Base-by-base conservation (phyloP, 2,329 filamentous ascomycete species). In the Neobulgaria alba region DNA sequence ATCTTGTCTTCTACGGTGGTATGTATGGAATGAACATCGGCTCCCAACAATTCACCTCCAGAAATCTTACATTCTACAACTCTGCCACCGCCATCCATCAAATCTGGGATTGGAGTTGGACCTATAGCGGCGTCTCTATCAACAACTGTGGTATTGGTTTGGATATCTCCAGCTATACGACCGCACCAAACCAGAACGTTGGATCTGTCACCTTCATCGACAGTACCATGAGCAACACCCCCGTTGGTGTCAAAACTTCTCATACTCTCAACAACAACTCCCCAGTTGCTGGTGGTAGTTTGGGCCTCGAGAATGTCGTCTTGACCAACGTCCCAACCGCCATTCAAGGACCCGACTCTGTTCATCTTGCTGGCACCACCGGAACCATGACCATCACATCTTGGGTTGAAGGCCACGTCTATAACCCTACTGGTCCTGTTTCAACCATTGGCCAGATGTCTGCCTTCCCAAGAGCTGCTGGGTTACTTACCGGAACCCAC, bases 281-380 rank as follows among this genome's bases (percentile, higher is more conserved):
- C 18, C 61, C 67, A 29, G 67, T 66, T 4, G 84, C 83, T 52
- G 88, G 85, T 55, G 85, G 84, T 47, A 85, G 83, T 9, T 71
- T 95, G 33, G 72, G 93, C 50, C 61, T 95, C 3, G 84, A 94
- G 66, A 95, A 95, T 52, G 84, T 92, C 29, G 84, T 93, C 63
- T 85, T 95, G 63, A 66, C 63, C 51, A 68, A 69, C 38, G 77
- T 85, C 36, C 67, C 71, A 3, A 69, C 73, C 14, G 85, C 84
- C 18, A 73, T 95, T 42, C 59, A 72, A 54, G 67, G 66, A 47
- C 79, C 76, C 29, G 66, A 71, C 33, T 61, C 63, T 4, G 64
- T 67, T 3, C 72, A 77, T 46, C 67, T 94, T 29, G 72, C 94
- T 20, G 64, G 68, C 1, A 81, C 81, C 52, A 36, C 42, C 10